A percentile compares a stretch with the other conserved stretches of the same genome.
These are phyloP conservation scores for Selaginella moellendorffii DNA, from an alignment of 75 land plant genomes.

Conservation along the genomic window DNA sequence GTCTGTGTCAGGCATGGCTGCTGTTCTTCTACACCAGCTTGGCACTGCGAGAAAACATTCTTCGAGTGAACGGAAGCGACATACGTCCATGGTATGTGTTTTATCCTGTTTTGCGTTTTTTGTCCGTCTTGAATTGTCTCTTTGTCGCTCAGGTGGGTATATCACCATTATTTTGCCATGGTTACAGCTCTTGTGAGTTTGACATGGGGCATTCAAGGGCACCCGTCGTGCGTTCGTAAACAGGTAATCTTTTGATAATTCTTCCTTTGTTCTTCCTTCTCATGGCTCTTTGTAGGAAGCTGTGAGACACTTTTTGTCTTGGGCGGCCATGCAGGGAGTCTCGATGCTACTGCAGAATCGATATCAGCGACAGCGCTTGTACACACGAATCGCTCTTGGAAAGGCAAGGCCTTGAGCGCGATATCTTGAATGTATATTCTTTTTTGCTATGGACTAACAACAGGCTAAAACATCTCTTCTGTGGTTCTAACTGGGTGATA, in stretches of 20 bases:
- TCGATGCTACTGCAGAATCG: constrained; percentile 93
- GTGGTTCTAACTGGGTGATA: not conserved
- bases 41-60: constrained; percentile 84
- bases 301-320: constrained; percentile 57
- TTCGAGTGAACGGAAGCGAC: constrained; percentile 94
- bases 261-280: not conserved
- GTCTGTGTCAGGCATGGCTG: constrained; percentile 66
- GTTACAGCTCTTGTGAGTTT: constrained; percentile 84
- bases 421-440: not conserved
- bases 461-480: not conserved
- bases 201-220: constrained; percentile 94
- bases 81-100: constrained; percentile 84
- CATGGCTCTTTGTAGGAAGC: constrained; percentile 48
- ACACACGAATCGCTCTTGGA: constrained; percentile 93
- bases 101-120: not conserved
- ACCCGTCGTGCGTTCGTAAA: constrained; percentile 55
- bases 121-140: too few relatives aligned
- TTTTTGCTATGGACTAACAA: not conserved
- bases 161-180: constrained; percentile 98
- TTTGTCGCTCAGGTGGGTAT: constrained; percentile 99
- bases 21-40: constrained; percentile 78
- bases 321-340: constrained; percentile 98
- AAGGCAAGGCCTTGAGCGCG: constrained; percentile 49
- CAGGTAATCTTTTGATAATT: constrained; percentile 42
- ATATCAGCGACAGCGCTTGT: constrained; percentile 89